A percentile compares a stretch with the other conserved stretches of the same genome.
phyloP scores from a whole-genome alignment of 345 rosid genomes.

The Salix brachista region DNA sequence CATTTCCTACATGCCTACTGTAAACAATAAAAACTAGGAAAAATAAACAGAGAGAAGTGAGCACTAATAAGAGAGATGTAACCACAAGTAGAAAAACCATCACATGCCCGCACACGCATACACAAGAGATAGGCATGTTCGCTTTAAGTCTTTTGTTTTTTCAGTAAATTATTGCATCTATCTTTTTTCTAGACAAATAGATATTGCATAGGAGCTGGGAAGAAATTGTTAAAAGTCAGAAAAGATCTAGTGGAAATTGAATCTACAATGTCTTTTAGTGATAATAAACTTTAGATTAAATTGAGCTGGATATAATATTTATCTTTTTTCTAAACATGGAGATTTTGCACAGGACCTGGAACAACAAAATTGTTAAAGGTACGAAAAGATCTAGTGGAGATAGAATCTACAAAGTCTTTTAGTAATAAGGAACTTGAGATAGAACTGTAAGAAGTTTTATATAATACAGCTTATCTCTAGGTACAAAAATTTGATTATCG shows the following conservation, averaged over 20 bases:
- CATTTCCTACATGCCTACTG: background rate
- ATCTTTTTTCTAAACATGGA: background rate
- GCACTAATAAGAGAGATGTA: background rate
- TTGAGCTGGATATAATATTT: too few species aligned
- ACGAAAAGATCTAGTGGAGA: background rate
- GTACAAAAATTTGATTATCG: background rate
- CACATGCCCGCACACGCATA: background rate
- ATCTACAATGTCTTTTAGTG: background rate
- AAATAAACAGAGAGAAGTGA: background rate
- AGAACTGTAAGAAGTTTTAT: background rate
- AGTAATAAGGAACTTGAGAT: background rate
- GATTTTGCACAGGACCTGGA: background rate
- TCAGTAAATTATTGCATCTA: background rate
- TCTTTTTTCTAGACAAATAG: background rate
- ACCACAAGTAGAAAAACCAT: background rate
- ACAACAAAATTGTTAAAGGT: background rate
- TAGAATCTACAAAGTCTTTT: background rate
- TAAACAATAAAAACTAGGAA: background rate
- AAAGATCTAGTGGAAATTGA: background rate
- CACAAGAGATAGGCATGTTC: background rate
- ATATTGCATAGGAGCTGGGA: background rate
- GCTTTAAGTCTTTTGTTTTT: background rate
- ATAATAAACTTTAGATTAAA: background rate
- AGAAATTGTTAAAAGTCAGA: background rate
- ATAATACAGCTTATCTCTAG: background rate